Base-by-base conservation (phyloP, 352 stramenopile species). In the Phytophthora vignae region DNA sequence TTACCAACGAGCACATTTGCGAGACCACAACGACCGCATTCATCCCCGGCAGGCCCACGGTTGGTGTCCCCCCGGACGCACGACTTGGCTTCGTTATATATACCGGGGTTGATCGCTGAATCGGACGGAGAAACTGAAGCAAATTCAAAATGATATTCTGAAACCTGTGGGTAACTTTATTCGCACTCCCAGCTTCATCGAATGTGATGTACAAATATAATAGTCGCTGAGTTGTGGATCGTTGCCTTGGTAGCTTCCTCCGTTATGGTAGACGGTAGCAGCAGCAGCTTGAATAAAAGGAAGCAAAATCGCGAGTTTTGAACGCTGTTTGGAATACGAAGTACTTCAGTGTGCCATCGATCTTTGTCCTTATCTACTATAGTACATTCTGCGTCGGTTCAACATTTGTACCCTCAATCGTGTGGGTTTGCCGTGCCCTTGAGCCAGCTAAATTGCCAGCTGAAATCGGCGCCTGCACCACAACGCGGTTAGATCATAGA, bases 21-120 rank as follows among this genome's bases (percentile, higher is more conserved):
- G 59, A 17, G 11, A 14, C 22, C 22, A 12, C 67, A 64, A 4
- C 64, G 83, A 42, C 83, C 83, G 9, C 83, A 89, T 53, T 90
- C 83, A 4, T 90, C 81, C 17, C 81, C 83, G 9, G 80, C 73
- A 59, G 72, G 68, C 2, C 66, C 70, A 17, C 74, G 77, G 29
- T 71, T 71, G 2, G 67, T 69, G 46, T 77, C 69, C 3, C 69
- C 73, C 3, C 73, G 73, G 62, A 64, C 8, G 27, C 74, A 74
- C 7, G 73, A 70, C 7, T 66, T 81, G 2, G 55, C 40, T 25
- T 79, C 81, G 31, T 78, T 71, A n/a, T 11, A 50, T 17, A 4
- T 60, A 8, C 40, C 21, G 15, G 11, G 15, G 1, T 15, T 59
- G 12, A 44, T 67, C n/a, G n/a, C 38, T 63, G 40, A 61, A 54